Percentiles rank a stretch among this genome's conserved stretches.
Conservation (phyloP, 495 filamentous ascomycete species). For the Bacidia gigantensis region DNA sequence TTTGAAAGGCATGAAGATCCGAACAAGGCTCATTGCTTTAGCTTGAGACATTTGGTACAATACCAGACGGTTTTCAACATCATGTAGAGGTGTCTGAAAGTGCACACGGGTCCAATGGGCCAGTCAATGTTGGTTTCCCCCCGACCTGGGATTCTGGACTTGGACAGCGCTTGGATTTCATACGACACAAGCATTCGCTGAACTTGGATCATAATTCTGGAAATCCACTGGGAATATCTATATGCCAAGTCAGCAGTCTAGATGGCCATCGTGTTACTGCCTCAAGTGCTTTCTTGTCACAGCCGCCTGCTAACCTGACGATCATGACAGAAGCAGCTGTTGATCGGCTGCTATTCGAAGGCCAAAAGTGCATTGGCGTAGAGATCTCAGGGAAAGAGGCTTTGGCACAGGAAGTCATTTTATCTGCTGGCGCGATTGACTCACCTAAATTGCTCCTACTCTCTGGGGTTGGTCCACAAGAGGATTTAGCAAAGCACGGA, state of each 20-base stretch:
- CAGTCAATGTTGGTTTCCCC: conserved; percentile 57
- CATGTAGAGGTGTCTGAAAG: conserved; percentile 20
- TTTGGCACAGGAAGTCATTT: conserved; percentile 38
- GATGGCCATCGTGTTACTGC: conserved; percentile 39
- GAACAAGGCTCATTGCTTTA: neutral
- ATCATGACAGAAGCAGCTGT: conserved; percentile 36
- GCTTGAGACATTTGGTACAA: conserved; percentile 39
- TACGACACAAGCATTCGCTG: conserved; percentile 24
- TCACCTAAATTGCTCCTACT: conserved; percentile 49
- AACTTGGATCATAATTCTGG: conserved; percentile 49
- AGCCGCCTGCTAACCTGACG: conserved; percentile 35
- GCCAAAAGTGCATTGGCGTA: conserved; percentile 39
- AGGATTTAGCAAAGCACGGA: conserved; percentile 36
- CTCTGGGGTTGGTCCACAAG: conserved; percentile 45
- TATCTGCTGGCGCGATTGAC: conserved; percentile 44
- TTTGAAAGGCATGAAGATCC: neutral
- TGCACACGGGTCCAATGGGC: conserved; percentile 40
- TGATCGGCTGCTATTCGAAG: conserved; percentile 36
- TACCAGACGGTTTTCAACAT: conserved; percentile 24
- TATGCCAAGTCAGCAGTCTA: conserved; percentile 31
- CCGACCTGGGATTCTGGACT: conserved; percentile 55
- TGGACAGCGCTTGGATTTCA: conserved; percentile 36
- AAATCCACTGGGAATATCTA: conserved; percentile 43
- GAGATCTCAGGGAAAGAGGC: conserved; percentile 24
- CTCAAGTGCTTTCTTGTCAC: conserved; percentile 30